Evolutionary conservation across 2,329 filamentous ascomycete genomes (phyloP).

Genomic region (Curvularia verruculosa): DNA sequence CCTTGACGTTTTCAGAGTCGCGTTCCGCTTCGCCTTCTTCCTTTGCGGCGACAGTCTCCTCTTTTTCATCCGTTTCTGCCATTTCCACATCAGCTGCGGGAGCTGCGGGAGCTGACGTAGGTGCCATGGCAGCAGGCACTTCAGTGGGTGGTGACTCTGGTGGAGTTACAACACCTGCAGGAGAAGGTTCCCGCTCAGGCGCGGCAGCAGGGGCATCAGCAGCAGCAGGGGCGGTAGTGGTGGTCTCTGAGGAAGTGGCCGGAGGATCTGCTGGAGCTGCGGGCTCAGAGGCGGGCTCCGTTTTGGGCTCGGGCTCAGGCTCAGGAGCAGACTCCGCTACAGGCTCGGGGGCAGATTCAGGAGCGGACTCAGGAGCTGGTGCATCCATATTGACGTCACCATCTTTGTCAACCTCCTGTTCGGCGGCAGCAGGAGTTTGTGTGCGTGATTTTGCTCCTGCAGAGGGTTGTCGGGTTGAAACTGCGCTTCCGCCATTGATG

Average conservation of each 20-base stretch:
- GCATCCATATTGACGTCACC: conserved; percentile 49
- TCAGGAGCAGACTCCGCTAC: conserved; percentile 18
- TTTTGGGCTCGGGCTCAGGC: conserved; percentile 19
- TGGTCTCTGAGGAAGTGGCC: conserved; percentile 1
- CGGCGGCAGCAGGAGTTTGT: conserved; percentile 35
- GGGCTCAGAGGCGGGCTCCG: conserved; percentile 3
- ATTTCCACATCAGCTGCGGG: conserved; percentile 41
- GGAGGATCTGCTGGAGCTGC: neutral
- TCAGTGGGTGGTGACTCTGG: conserved; percentile 43
- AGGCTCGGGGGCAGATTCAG: conserved; percentile 13
- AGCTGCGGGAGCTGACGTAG: conserved; percentile 25
- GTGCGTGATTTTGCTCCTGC: conserved; percentile 33
- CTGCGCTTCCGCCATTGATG: conserved; percentile 41
- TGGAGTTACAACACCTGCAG: conserved; percentile 43
- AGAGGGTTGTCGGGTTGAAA: conserved; percentile 37
- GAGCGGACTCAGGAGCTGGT: conserved; percentile 15
- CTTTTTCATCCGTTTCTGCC: conserved; percentile 31
- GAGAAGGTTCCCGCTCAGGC: conserved; percentile 35
- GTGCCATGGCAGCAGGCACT: conserved; percentile 21
- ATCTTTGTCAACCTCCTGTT: conserved; percentile 39
- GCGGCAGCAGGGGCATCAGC: conserved; percentile 18
- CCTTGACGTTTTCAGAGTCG: conserved; percentile 39
- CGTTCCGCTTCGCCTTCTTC: conserved; percentile 36
- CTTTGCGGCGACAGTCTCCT: conserved; percentile 28
- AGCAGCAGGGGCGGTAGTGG: conserved; percentile 17